Percentiles rank a stretch among this genome's conserved stretches.
Evolutionary conservation across 495 filamentous ascomycete species (phyloP).

Genomic region (Lasiosphaeria ovina): DNA sequence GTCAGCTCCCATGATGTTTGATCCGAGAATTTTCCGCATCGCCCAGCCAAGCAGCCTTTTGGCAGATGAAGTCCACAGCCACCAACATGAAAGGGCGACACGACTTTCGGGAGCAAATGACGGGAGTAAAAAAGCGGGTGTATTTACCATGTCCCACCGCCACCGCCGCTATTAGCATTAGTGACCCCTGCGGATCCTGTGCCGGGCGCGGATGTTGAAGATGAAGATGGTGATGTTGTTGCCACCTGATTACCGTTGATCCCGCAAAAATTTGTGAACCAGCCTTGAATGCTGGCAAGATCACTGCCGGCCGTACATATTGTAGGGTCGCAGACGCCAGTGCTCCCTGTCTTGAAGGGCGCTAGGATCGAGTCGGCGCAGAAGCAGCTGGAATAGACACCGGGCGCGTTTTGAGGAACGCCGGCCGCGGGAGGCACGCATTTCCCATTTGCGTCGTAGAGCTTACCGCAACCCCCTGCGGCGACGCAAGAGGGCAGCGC

Average conservation of each 20-base stretch:
- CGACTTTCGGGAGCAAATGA: background rate
- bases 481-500: slow-evolving; percentile 47
- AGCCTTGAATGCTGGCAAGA: slow-evolving; percentile 43
- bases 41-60: too few relatives aligned
- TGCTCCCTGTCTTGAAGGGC: slow-evolving; percentile 40
- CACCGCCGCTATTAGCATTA: slow-evolving; percentile 15
- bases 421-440: slow-evolving; percentile 45
- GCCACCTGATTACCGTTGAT: slow-evolving; percentile 12
- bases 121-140: background rate
- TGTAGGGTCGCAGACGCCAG: slow-evolving; percentile 37
- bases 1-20: background rate
- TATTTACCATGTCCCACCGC: slow-evolving; percentile 29
- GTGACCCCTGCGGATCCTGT: slow-evolving; percentile 17
- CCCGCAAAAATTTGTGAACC: slow-evolving; percentile 49
- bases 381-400: slow-evolving; percentile 44
- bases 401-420: slow-evolving; percentile 21
- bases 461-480: slow-evolving; percentile 37
- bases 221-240: slow-evolving; percentile 24
- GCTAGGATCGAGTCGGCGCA: slow-evolving; percentile 43
- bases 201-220: background rate
- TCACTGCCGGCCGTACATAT: slow-evolving; percentile 34
- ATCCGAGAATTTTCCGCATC: too few relatives aligned
- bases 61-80: too few relatives aligned
- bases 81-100: background rate
- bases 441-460: slow-evolving; percentile 55